Evolutionary conservation across 2,329 filamentous ascomycete species (phyloP).

Genomic region (Pseudogymnoascus sp.): DNA sequence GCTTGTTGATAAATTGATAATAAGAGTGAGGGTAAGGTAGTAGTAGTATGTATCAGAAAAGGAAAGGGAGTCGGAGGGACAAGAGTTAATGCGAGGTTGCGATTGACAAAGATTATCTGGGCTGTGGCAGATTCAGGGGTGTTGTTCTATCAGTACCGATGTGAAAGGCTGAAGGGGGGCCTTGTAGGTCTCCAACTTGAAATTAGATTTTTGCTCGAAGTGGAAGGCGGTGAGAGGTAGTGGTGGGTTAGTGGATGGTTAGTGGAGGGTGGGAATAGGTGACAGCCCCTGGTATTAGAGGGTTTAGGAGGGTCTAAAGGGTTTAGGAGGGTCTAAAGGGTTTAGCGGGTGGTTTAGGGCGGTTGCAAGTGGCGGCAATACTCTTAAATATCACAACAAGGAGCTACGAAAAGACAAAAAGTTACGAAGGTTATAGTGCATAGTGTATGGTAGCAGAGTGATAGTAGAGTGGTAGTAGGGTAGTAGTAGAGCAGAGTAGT

Average conservation of each 20-base stretch:
- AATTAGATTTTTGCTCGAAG: background rate
- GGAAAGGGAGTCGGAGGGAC: background rate
- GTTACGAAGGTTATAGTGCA: background rate
- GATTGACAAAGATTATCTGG: background rate
- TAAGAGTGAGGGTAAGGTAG: background rate
- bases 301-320: background rate
- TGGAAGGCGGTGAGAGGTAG: background rate
- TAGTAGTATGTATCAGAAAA: background rate
- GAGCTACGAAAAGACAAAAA: background rate
- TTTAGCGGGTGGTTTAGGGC: background rate
- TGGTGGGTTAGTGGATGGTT: background rate
- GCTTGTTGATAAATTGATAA: background rate
- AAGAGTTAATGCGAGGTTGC: background rate
- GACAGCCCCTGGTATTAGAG: background rate
- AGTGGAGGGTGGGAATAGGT: background rate
- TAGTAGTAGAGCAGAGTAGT: too few relatives aligned
- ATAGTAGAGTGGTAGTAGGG: background rate
- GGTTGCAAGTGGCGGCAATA: background rate
- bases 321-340: background rate
- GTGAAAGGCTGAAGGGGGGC: background rate
- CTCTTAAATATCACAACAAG: background rate
- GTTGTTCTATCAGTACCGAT: background rate
- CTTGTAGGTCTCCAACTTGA: slow-evolving; percentile 6
- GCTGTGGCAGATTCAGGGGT: background rate
- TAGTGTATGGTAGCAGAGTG: background rate